These are phyloP conservation scores for Casuarina glauca DNA, from an alignment of 306 rosid species.

Conservation along the genomic window DNA sequence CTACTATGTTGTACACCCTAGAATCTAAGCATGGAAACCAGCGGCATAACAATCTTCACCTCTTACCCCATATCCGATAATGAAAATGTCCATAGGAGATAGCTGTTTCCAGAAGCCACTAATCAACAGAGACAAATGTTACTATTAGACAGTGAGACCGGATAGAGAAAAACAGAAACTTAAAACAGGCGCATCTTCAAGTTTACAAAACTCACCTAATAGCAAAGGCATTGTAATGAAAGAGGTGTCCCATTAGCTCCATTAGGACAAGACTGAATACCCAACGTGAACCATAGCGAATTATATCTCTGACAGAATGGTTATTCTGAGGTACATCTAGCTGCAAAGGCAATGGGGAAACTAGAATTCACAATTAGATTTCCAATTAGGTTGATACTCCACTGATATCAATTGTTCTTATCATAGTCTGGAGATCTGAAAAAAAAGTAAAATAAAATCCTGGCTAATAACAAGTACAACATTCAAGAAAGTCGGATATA, in stretches of 20 bases:
- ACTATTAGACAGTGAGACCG: constrained; percentile 29
- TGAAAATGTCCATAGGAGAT: constrained; percentile 77
- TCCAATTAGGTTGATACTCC: constrained; percentile 2
- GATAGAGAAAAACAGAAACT: neutral
- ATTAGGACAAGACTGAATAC: constrained; percentile 65
- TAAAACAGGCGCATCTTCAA: constrained; percentile 9
- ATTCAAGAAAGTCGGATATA: constrained; percentile 5
- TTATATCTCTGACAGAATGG: constrained; percentile 47
- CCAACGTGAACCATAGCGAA: constrained; percentile 75
- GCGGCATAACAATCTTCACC: constrained; percentile 4
- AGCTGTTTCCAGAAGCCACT: constrained; percentile 81
- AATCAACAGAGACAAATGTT: constrained; percentile 32
- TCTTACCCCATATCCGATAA: constrained; percentile 96
- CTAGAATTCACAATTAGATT: neutral
- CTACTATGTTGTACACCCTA: neutral
- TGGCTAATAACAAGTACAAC: neutral
- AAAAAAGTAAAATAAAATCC: neutral
- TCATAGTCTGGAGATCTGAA: neutral
- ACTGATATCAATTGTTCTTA: neutral
- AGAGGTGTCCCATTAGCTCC: constrained; percentile 80
- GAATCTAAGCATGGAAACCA: neutral
- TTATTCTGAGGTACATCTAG: constrained; percentile 68
- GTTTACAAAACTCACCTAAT: constrained; percentile 57
- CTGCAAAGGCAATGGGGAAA: constrained; percentile 46
- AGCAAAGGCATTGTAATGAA: constrained; percentile 88